phyloP scores from a whole-genome alignment of 192 early-diverging fungal species.

The Rhizophagus prolifer region DNA sequence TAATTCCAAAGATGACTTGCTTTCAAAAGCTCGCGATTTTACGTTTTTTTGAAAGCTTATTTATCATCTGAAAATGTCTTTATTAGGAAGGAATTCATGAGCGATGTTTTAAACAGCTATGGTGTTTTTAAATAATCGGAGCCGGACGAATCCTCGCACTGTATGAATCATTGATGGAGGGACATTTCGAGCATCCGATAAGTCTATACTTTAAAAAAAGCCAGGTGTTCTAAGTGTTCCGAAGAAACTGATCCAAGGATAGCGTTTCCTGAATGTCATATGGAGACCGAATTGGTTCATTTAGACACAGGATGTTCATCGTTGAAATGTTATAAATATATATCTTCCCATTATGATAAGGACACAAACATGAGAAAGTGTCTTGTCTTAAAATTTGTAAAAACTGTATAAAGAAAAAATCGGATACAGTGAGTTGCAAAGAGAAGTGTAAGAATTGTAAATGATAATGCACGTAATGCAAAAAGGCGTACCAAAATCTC shows the following conservation, averaged over 20 bases:
- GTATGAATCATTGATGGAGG: slow-evolving; percentile 3
- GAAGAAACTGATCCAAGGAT: too few relatives aligned
- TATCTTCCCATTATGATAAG: not conserved
- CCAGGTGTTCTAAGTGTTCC: too few relatives aligned
- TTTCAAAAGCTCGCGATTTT: not conserved
- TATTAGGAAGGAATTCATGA: too few relatives aligned
- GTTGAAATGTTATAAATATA: not conserved
- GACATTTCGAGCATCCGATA: not conserved
- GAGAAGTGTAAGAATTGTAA: not conserved
- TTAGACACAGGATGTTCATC: not conserved
- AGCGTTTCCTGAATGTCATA: too few relatives aligned
- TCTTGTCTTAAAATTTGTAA: not conserved
- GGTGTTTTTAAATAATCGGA: slow-evolving; percentile 9
- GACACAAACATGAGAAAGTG: too few relatives aligned
- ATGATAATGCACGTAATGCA: not conserved
- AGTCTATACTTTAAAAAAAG: too few relatives aligned
- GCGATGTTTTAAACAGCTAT: too few relatives aligned
- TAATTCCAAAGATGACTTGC: not conserved
- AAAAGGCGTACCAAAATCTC: not conserved
- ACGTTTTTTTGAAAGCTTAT: too few relatives aligned
- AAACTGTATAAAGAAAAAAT: not conserved
- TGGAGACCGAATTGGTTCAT: not conserved
- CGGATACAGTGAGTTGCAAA: not conserved
- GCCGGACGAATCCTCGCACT: slow-evolving; percentile 3
- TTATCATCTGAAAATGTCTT: not conserved